Evolutionary conservation across 1,284 basidiomycete genomes (phyloP), one percentile per base, ranked within the genome.

Genomic region (Amylostereum areolatum): DNA sequence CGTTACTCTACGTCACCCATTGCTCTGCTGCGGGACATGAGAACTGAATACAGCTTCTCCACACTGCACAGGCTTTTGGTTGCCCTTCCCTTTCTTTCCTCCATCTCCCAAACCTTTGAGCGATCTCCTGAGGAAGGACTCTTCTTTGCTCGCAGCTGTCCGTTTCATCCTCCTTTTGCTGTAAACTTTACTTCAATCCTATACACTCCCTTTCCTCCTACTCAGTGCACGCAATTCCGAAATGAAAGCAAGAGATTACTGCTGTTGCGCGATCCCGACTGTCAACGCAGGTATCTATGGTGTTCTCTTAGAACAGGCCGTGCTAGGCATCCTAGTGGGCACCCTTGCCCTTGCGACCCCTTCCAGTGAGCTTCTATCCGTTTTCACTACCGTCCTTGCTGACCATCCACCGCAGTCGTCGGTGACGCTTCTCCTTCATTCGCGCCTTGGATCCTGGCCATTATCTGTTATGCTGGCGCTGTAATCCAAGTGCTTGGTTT

Each of bases 211-310:
- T 32, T 44, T 6, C 30, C 12, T 48, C 25, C n/a, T 32, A 9
- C 34, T n/a, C 12, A 50, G 36, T 39, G 45, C 31, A 40, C 39
- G 18, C 33, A 32, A 51, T 9, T 25, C 31, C 32, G 10, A 45
- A 36, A 72, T 72, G 80, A 87, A 83, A 65, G 68, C 80, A 42
- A 73, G 83, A 72, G 81, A 89, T 34, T 88, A 89, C 59, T 89
- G 86, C 57, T 89, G 85, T 61, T 87, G 85, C 62, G 92, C 92
- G 45, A 85, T 95, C 55, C 92, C 92, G 4, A 69, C 91, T 46
- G 75, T 92, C 54, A 95, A 96, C 68, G 77, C 83, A 52, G 93
- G 93, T 33, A 89, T 95, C 48, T 95, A 95, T 59, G 66, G 79
- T n/a, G 78, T 87, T 36, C 66, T 96, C 45, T 63, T 72, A 0